These are phyloP conservation scores for Suhomyces coccinellae DNA, from an alignment of 1,139 yeast genomes.

Conservation along the genomic window DNA sequence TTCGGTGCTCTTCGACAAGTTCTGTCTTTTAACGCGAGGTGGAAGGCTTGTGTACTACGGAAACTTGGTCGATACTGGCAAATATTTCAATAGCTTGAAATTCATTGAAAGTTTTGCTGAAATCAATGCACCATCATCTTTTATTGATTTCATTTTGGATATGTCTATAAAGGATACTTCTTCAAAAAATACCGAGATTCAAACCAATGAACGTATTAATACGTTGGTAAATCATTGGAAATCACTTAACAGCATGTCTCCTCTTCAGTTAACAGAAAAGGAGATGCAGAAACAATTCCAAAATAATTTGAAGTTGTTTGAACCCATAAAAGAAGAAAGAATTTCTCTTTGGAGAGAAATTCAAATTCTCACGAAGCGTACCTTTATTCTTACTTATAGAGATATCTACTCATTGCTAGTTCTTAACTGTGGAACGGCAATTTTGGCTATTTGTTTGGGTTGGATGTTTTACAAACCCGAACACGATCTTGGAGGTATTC, in stretches of 20 bases:
- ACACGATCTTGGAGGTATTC: slow-evolving; percentile 61
- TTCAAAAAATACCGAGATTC: slow-evolving; percentile 41
- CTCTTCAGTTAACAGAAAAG: slow-evolving; percentile 12
- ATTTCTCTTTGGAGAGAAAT: slow-evolving; percentile 47
- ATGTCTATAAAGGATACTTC: slow-evolving; percentile 67
- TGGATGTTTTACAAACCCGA: slow-evolving; percentile 76
- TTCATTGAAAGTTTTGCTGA: not conserved
- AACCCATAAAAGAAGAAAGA: slow-evolving; percentile 27
- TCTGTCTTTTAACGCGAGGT: slow-evolving; percentile 68
- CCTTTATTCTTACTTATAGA: slow-evolving; percentile 54
- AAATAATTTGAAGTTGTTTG: slow-evolving; percentile 27
- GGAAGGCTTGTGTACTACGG: slow-evolving; percentile 67
- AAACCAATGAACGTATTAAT: slow-evolving; percentile 46
- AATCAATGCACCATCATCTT: slow-evolving; percentile 19
- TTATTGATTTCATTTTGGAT: slow-evolving; percentile 67
- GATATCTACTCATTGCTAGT: slow-evolving; percentile 60
- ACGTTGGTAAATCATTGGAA: slow-evolving; percentile 56
- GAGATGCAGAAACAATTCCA: slow-evolving; percentile 21
- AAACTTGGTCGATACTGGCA: slow-evolving; percentile 37
- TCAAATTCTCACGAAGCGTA: slow-evolving; percentile 55
- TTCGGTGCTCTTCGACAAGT: slow-evolving; percentile 61
- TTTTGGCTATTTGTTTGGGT: slow-evolving; percentile 65
- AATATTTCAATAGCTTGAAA: slow-evolving; percentile 1
- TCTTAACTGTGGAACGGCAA: slow-evolving; percentile 53
- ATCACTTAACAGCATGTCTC: slow-evolving; percentile 5